Evolutionary conservation across 1,284 basidiomycete genomes (phyloP).

Genomic region (Apiotrichum brassicae): DNA sequence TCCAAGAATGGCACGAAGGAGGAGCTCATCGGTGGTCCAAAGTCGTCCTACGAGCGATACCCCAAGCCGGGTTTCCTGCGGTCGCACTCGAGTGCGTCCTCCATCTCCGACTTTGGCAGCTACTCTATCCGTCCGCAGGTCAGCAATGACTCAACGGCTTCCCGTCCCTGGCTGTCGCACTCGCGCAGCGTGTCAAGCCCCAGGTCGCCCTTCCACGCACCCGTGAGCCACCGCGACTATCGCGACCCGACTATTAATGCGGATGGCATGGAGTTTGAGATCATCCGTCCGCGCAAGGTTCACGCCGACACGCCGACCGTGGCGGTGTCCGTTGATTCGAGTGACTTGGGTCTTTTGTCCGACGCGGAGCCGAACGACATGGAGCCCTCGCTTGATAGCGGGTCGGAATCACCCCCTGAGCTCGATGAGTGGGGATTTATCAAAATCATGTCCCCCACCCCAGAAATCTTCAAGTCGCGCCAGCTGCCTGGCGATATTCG

Average conservation of each 20-base stretch:
- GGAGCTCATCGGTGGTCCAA: not conserved
- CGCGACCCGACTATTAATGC: conserved; percentile 39
- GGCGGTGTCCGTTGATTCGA: conserved; percentile 6
- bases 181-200: not conserved
- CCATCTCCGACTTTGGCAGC: conserved; percentile 1
- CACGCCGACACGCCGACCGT: not conserved
- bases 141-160: not conserved
- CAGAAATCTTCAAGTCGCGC: conserved; percentile 36
- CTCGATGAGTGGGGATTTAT: conserved; percentile 47
- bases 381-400: too few relatives aligned
- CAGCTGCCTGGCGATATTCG: conserved; percentile 30
- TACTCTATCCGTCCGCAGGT: not conserved
- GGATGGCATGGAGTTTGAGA: conserved; percentile 44
- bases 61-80: conserved; percentile 3
- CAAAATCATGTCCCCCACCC: conserved; percentile 28
- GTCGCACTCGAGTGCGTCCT: not conserved
- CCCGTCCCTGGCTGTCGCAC: not conserved
- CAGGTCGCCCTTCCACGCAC: not conserved
- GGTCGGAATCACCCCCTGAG: conserved; percentile 19
- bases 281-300: conserved; percentile 34
- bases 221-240: conserved; percentile 40
- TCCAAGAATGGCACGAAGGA: not conserved
- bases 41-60: too few relatives aligned
- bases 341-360: conserved; percentile 6
- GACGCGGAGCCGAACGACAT: not conserved